A percentile compares a stretch with the other conserved stretches of the same genome.
These are phyloP conservation scores for Boletus rex-veris DNA, from an alignment of 768 basidiomycete species.

Conservation along the genomic window DNA sequence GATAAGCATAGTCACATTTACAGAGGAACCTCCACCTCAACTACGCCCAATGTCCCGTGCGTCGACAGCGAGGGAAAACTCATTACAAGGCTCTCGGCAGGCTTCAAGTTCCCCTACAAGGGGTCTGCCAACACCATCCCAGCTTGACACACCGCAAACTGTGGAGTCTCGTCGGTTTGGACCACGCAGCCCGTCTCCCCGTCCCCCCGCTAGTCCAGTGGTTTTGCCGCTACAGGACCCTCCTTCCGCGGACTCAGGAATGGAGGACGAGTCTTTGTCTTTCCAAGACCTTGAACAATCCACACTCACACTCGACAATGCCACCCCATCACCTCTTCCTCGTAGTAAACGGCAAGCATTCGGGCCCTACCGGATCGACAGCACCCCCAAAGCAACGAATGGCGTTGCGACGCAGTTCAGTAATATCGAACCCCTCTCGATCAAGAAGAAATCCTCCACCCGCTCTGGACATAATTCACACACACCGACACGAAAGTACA, in stretches of 20 bases:
- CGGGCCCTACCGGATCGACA: conserved; percentile 50
- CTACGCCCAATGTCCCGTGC: conserved; percentile 54
- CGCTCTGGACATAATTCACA: conserved; percentile 41
- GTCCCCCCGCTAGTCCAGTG: conserved; percentile 48
- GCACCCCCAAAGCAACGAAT: conserved; percentile 45
- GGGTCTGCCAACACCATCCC: conserved; percentile 29
- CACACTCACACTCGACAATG: conserved; percentile 30
- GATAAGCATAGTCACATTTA: neutral
- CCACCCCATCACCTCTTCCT: conserved; percentile 51
- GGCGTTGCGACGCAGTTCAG: conserved; percentile 36
- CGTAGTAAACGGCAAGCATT: conserved; percentile 72
- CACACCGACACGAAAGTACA: conserved; percentile 37
- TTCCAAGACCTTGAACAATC: conserved; percentile 24
- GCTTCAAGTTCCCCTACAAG: conserved; percentile 41
- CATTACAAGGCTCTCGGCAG: conserved; percentile 47
- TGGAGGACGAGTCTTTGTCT: conserved; percentile 38
- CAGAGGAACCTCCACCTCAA: conserved; percentile 60
- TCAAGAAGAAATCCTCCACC: conserved; percentile 78
- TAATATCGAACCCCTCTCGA: conserved; percentile 71
- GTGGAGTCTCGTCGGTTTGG: conserved; percentile 63
- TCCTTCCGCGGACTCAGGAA: conserved; percentile 45
- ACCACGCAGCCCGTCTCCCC: conserved; percentile 72
- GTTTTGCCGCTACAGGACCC: conserved; percentile 26
- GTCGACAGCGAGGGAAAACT: conserved; percentile 39
- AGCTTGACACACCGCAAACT: conserved; percentile 47